Evolutionary conservation across 2,329 filamentous ascomycete species (phyloP).

Genomic region (Didymella segeticola): DNA sequence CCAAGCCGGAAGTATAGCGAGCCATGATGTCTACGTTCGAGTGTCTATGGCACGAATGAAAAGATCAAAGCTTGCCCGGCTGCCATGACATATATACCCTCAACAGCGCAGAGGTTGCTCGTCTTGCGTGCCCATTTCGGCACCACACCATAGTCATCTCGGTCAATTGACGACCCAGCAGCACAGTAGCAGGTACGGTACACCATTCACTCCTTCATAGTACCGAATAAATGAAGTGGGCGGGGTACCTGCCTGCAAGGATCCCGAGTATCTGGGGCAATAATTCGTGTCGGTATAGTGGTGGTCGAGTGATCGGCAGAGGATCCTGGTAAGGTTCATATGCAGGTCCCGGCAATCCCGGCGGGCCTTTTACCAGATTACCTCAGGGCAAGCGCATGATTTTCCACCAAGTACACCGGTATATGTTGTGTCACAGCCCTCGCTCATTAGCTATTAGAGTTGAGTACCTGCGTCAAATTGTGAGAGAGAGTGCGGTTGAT

Average conservation of each 20-base stretch:
- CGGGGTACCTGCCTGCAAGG: background rate
- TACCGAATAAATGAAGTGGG: slow-evolving; percentile 9
- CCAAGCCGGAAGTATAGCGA: slow-evolving; percentile 6
- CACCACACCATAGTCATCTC: slow-evolving; percentile 3
- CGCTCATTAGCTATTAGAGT: background rate
- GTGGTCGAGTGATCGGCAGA: slow-evolving; percentile 9
- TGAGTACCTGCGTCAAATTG: background rate
- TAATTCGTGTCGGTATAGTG: background rate
- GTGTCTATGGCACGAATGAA: background rate
- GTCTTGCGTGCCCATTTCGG: background rate
- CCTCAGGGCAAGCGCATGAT: background rate
- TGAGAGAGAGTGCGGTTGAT: no score
- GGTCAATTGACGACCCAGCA: slow-evolving; percentile 3
- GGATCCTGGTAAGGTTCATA: background rate
- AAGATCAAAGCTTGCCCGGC: background rate
- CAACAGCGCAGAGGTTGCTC: background rate
- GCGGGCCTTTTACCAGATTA: slow-evolving; percentile 19
- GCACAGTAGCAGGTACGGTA: background rate
- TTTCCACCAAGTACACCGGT: slow-evolving; percentile 14
- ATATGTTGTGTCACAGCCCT: background rate
- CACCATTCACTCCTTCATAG: slow-evolving; percentile 1
- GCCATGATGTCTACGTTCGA: background rate
- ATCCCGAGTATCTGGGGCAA: background rate
- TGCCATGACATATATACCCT: slow-evolving; percentile 1
- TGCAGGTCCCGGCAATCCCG: slow-evolving; percentile 16